Evolutionary conservation across 2,329 filamentous ascomycete genomes (phyloP).

Genomic region (Ophiostoma ulmi): DNA sequence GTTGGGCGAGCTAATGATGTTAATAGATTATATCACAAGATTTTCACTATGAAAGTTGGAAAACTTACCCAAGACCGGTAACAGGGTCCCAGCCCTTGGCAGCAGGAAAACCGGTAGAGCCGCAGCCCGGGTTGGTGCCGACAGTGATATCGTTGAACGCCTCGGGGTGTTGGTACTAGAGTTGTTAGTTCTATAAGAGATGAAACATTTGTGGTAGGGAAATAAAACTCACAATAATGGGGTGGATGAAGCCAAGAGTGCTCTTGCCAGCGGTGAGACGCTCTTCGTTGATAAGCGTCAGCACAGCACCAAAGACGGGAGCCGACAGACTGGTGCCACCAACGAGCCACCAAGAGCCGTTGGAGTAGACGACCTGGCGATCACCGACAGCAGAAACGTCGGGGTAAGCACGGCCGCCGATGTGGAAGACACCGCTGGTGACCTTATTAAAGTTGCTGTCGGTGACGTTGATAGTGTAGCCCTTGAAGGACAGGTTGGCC

Average conservation of each 20-base stretch:
- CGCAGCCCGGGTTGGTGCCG: constrained; percentile 34
- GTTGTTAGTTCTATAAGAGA: not conserved
- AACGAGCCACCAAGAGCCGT: constrained; percentile 37
- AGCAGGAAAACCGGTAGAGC: constrained; percentile 32
- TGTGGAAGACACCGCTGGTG: constrained; percentile 45
- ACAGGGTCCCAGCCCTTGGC: constrained; percentile 31
- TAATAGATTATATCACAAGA: not conserved
- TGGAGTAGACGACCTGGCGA: constrained; percentile 25
- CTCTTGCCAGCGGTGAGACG: constrained; percentile 46
- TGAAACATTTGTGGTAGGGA: constrained; percentile 11
- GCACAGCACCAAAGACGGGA: constrained; percentile 53
- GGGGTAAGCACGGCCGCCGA: constrained; percentile 32
- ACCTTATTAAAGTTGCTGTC: constrained; percentile 38
- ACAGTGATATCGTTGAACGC: constrained; percentile 33
- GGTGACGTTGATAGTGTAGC: constrained; percentile 29
- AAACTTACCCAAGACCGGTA: constrained; percentile 26
- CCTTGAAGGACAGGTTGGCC: constrained; percentile 24
- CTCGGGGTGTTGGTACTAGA: constrained; percentile 30
- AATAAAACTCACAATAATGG: constrained; percentile 20
- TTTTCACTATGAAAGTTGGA: not conserved
- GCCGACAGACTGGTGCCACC: constrained; percentile 49
- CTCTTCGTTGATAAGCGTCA: constrained; percentile 60
- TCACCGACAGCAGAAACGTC: constrained; percentile 20
- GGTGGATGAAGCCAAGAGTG: constrained; percentile 37
- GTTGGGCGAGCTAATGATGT: not conserved